Base-by-base conservation (phyloP, 371 early-diverging fungal genomes). In the Dichotomocladium elegans region DNA sequence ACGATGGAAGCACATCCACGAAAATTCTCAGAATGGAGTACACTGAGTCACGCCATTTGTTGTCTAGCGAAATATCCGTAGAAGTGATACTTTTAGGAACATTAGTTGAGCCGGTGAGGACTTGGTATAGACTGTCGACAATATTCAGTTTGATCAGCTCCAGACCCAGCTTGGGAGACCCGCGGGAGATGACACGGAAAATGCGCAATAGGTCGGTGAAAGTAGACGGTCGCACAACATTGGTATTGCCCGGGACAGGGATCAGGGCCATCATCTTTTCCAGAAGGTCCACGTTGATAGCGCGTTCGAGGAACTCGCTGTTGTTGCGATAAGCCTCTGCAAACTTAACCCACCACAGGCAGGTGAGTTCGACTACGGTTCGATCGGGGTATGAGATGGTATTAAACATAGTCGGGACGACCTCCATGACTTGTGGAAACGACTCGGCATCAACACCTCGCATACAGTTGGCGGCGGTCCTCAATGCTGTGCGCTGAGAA, bases 401-500 rank as follows among this genome's bases (percentile, higher is more conserved):
- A 33, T 81, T 81, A 63, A 85, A 83, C 3, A 94, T 55, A 4
- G 79, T 88, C 4, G 89, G 91, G 4, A 89, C 59, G 8, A 87
- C 75, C 33, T 86, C 89, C 56, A 74, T 65, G 1, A 87, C 84
- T 73, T 82, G 89, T 0, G 67, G 33, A 47, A 86, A 81, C 35
- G 75, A 70, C 4, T 80, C 85, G 10, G 49, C 48, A 27, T 79
- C 74, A 25, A 92, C 74, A 7, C 80, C 80, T 22, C 81, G 70
- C 58, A 87, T 85, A 43, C 90, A 89, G 58, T 93, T 91, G 30
- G 89, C 82, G 1, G 90, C 93, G 1, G 88, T 90, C 12, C 81
- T 79, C 25, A 94, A 70, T 3, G 92, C 93, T 0, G 85, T 86
- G 21, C 93, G 80, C 66, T 96, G 96, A 4, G 89, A 90, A 55